These are phyloP conservation scores for Globisporangium nunn DNA, from an alignment of 352 stramenopile species.

Conservation along the genomic window DNA sequence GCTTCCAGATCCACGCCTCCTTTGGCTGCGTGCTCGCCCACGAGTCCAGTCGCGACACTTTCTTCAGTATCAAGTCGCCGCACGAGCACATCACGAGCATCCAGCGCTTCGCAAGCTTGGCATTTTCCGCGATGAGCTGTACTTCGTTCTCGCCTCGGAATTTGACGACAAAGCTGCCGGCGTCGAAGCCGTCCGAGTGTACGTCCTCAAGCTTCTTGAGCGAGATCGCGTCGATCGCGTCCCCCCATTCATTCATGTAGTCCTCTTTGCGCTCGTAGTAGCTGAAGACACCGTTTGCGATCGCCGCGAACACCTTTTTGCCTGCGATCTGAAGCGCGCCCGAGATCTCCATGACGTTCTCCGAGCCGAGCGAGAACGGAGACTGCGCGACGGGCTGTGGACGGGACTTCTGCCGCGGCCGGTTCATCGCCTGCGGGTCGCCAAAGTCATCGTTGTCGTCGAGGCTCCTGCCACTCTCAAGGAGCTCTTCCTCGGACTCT, in stretches of 20 bases:
- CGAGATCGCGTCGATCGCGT: slow-evolving; percentile 76
- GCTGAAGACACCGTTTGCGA: slow-evolving; percentile 79
- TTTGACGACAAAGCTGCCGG: slow-evolving; percentile 72
- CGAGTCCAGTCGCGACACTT: slow-evolving; percentile 50
- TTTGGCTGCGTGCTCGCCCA: slow-evolving; percentile 75
- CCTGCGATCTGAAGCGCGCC: slow-evolving; percentile 46
- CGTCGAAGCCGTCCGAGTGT: slow-evolving; percentile 62
- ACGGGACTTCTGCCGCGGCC: slow-evolving; percentile 4
- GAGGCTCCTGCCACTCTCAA: slow-evolving; percentile 1
- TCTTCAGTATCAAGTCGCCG: slow-evolving; percentile 68
- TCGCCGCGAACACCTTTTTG: slow-evolving; percentile 59
- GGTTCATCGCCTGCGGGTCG: not conserved
- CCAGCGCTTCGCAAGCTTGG: slow-evolving; percentile 68
- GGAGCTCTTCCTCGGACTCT: slow-evolving; percentile 29
- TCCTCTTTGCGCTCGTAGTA: slow-evolving; percentile 83
- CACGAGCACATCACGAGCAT: slow-evolving; percentile 88
- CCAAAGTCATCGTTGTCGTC: not conserved
- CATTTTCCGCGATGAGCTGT: slow-evolving; percentile 61
- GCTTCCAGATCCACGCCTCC: slow-evolving; percentile 84
- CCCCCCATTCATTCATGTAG: slow-evolving; percentile 78
- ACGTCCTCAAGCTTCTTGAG: slow-evolving; percentile 74
- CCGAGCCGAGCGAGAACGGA: slow-evolving; percentile 13
- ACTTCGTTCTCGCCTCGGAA: slow-evolving; percentile 67
- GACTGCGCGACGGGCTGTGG: slow-evolving; percentile 13
- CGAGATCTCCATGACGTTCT: slow-evolving; percentile 16